phyloP scores from a whole-genome alignment of 73 alveolate genomes.

The Paramecium caudatum region DNA sequence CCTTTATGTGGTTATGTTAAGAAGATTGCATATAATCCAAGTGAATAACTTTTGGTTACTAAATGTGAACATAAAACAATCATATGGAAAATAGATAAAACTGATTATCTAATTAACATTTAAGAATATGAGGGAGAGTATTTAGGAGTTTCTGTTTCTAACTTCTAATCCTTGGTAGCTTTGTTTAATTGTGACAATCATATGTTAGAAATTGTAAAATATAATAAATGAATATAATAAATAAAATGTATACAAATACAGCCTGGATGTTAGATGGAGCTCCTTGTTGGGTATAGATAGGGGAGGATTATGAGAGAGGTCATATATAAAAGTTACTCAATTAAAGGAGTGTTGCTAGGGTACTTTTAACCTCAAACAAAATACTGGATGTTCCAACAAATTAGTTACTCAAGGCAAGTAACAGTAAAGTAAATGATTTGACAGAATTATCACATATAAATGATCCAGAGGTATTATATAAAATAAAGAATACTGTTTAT shows the following conservation, averaged over 20 bases:
- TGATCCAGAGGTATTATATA: slow-evolving; percentile 50
- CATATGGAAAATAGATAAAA: background rate
- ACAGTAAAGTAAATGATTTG: background rate
- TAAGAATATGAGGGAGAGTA: background rate
- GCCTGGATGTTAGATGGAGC: slow-evolving; percentile 65
- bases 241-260: slow-evolving; percentile 36
- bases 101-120: background rate
- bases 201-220: too few relatives aligned
- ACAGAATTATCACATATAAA: slow-evolving; percentile 33
- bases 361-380: slow-evolving; percentile 9
- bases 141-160: background rate
- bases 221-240: too few relatives aligned
- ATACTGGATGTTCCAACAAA: slow-evolving; percentile 15
- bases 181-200: slow-evolving; percentile 11
- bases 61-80: slow-evolving; percentile 36
- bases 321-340: slow-evolving; percentile 25
- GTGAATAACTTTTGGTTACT: background rate
- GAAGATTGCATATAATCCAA: background rate
- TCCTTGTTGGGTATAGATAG: slow-evolving; percentile 43
- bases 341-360: slow-evolving; percentile 46
- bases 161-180: background rate
- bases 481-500: slow-evolving; percentile 19
- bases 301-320: slow-evolving; percentile 47
- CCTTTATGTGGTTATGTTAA: background rate
- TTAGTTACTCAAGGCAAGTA: slow-evolving; percentile 26